Percentiles rank a stretch among this genome's conserved stretches.
Conservation (phyloP, 495 filamentous ascomycete genomes). For the Jackrogersella minutella region DNA sequence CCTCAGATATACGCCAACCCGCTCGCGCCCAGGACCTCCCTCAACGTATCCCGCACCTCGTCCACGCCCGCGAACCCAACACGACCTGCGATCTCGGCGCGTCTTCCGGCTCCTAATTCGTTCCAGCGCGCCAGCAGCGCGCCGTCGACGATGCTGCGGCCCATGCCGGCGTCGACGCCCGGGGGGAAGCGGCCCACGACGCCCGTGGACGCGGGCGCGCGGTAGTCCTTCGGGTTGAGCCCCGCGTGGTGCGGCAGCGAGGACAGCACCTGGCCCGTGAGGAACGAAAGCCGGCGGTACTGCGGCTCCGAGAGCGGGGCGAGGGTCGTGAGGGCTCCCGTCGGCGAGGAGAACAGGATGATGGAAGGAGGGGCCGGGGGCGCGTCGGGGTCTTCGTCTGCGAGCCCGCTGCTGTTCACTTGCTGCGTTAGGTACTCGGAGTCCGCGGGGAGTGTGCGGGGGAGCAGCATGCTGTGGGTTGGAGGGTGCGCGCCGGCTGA, state of each 20-base stretch:
- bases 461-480: conserved; percentile 76
- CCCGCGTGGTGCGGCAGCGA: conserved; percentile 78
- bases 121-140: conserved; percentile 66
- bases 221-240: conserved; percentile 82
- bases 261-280: conserved; percentile 79
- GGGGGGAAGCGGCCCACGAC: conserved; percentile 41
- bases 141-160: conserved; percentile 61
- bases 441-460: conserved; percentile 61
- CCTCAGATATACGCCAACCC: conserved; percentile 41
- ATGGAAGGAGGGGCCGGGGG: conserved; percentile 59
- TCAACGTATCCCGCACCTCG: conserved; percentile 66
- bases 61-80: conserved; percentile 69
- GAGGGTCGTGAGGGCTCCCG: conserved; percentile 78
- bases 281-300: conserved; percentile 83
- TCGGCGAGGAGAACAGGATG: conserved; percentile 73
- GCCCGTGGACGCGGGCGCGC: conserved; percentile 53
- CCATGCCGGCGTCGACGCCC: conserved; percentile 56
- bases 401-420: conserved; percentile 37
- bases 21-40: conserved; percentile 44
- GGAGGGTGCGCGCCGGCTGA: conserved; percentile 79
- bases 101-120: conserved; percentile 71
- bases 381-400: conserved; percentile 16
- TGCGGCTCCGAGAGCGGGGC: conserved; percentile 78
- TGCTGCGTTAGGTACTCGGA: conserved; percentile 52
- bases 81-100: conserved; percentile 73